phyloP scores from a whole-genome alignment of 2,329 filamentous ascomycete species.

The Neopestalotiopsis sp. region DNA sequence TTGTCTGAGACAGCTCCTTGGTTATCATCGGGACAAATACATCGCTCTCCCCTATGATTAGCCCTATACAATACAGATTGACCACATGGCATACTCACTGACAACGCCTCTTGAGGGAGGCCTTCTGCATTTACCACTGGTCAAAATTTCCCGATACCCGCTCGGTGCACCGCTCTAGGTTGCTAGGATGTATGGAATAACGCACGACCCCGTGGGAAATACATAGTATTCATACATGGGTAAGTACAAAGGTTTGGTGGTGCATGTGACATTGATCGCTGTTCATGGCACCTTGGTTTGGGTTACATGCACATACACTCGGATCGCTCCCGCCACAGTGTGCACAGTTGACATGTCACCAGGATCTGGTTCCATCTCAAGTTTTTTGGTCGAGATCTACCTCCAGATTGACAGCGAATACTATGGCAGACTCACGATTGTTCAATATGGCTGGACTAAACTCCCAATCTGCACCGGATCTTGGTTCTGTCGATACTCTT shows the following conservation, averaged over 20 bases:
- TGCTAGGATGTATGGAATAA: background rate
- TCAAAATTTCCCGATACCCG: constrained; percentile 2
- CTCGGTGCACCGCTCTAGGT: background rate
- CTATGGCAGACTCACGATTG: background rate
- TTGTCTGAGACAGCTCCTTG: background rate
- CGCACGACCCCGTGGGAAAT: background rate
- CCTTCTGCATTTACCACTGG: background rate
- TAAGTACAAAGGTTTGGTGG: background rate
- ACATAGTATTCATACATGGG: background rate
- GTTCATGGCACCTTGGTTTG: background rate
- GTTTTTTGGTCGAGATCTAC: background rate
- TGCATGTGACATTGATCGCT: background rate
- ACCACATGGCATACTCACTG: background rate
- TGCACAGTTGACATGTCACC: background rate
- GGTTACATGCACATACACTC: background rate
- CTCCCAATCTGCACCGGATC: background rate
- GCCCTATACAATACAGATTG: background rate
- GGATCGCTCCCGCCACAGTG: background rate
- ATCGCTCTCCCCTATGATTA: background rate
- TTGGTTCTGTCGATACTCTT: background rate
- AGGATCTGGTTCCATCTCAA: background rate
- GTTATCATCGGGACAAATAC: background rate
- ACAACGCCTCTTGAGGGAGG: background rate
- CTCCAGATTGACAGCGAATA: background rate
- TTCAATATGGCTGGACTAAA: background rate